These are phyloP conservation scores for Groenewaldozyma auringiensis DNA, from an alignment of 1,139 yeast species.

Conservation along the genomic window DNA sequence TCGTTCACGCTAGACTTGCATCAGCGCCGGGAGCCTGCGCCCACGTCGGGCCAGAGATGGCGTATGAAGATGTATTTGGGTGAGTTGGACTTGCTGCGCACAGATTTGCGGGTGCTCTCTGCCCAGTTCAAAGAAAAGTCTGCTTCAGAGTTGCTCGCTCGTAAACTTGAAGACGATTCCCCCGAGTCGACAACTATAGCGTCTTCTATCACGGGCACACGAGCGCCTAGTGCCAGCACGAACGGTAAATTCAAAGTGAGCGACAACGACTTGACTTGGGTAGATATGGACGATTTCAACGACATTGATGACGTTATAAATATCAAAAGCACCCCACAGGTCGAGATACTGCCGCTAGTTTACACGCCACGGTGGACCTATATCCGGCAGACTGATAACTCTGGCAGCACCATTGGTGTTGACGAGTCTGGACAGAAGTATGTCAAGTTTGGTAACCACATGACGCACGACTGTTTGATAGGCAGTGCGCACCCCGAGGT, in stretches of 20 bases:
- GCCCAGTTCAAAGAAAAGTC: conserved; percentile 59
- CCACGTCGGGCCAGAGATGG: conserved; percentile 36
- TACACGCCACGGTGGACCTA: conserved; percentile 72
- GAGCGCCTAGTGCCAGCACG: conserved; percentile 12
- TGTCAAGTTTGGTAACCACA: conserved; percentile 52
- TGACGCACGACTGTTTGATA: conserved; percentile 60
- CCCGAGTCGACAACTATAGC: conserved; percentile 13
- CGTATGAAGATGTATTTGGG: conserved; percentile 69
- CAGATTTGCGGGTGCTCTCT: conserved; percentile 65
- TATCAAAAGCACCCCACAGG: conserved; percentile 44
- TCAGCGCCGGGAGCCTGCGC: conserved; percentile 66
- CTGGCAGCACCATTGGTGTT: conserved; percentile 19
- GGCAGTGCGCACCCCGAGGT: conserved; percentile 35
- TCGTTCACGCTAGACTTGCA: conserved; percentile 72
- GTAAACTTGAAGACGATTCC: conserved; percentile 18
- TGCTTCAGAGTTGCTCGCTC: conserved; percentile 42
- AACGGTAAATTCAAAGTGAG: conserved; percentile 32
- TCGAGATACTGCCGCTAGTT: conserved; percentile 57
- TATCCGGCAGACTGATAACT: conserved; percentile 51
- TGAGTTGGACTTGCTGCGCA: conserved; percentile 59
- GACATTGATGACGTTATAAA: conserved; percentile 48
- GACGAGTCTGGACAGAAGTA: conserved; percentile 36
- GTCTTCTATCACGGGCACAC: conserved; percentile 8
- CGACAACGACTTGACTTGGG: conserved; percentile 57
- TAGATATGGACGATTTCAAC: conserved; percentile 70